Evolutionary conservation across 306 rosid genomes (phyloP), one percentile per base, ranked within the genome.

Genomic region (Fragaria vesca): DNA sequence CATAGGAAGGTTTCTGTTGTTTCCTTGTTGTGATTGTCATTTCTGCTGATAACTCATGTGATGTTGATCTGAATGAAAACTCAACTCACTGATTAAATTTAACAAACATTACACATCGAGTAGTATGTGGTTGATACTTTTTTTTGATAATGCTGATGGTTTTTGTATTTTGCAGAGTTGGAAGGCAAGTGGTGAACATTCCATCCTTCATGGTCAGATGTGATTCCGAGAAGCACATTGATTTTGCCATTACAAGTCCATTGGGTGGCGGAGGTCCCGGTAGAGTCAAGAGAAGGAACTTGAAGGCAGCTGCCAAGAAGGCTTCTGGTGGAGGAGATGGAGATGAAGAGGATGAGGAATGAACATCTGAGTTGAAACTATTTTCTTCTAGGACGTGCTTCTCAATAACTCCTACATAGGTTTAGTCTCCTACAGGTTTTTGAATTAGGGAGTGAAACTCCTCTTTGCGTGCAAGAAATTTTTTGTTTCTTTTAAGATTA

Each of bases 291-390:
- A 55, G 86, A 79, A 83, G 61, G 80, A 83, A 83, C 83, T 66
- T 48, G 83, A 83, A 83, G 74, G 86, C 86, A 11, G 86, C 80
- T 83, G 86, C 80, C 55, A 83, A 83, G 83, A 83, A 83, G 80
- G 80, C 83, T 9, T 58, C 80, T 43, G 86, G 83, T 34, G 30
- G 62, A 20, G 86, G 86, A 6, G 83, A 79, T 65, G 83, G 86
- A 40, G 80, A 79, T 38, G 83, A 83, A 26, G 86, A 83, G 8
- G 86, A 83, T 40, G 86, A 79, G 60, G 81, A 83, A 20, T 83
- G 80, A 82, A 15, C 69, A 48, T 43, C 42, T 21, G 32, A 24
- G 12, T n/a, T n/a, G n/a, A 55, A 55, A 11, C 72, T 65, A 48
- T 15, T 40, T 55, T 55, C 5, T 80, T 43, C 74, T 40, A 30